Evolutionary conservation across 495 filamentous ascomycete species (phyloP), one percentile per base, ranked within the genome.

Genomic region (Penicillium maclennaniae): DNA sequence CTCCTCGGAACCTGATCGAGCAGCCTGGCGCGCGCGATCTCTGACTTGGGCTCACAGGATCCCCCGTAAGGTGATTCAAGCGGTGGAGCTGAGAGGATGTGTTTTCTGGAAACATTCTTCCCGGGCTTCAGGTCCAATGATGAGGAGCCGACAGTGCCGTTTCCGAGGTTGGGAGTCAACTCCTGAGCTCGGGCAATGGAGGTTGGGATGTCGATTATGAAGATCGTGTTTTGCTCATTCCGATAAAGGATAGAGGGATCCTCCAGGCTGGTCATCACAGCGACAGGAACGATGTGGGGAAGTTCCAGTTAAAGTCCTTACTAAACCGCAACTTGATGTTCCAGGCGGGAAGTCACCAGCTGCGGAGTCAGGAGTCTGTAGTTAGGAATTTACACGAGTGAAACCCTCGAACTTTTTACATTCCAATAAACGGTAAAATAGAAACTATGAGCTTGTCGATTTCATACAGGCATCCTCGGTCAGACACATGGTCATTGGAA

Each of bases 141-240:
- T 14, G 40, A 15, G 37, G n/a, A 41, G 41, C 21, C 23, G 14
- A 10, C 21, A 37, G n/a, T 44, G 41, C 21, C 23, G 14, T n/a
- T 17, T 17, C 38, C 20, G 16, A 16, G 38, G 7, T 20, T 16
- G 16, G 38, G 4, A 14, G 6, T 16, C 69, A 64, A 25, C 61
- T 51, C 34, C 49, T 74, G 72, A n/a, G 66, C 67, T 16, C 69
- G 60, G 1, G 65, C 54, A 51, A 88, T 85, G 3, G 86, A 87
- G n/a, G 55, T 55, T 15, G 86, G 86, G 19, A 86, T 82, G 58
- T 89, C 86, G 40, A 89, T 55, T 14, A 89, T 67, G 31, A 79
- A 78, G 17, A 79, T 54, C 4, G 72, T 74, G 5, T 64, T 44
- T 1, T 63, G 49, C 15, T 45, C 20, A 52, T 80, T 81, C 45